phyloP scores from a whole-genome alignment of 352 stramenopile genomes.

The Thraustotheca clavata region DNA sequence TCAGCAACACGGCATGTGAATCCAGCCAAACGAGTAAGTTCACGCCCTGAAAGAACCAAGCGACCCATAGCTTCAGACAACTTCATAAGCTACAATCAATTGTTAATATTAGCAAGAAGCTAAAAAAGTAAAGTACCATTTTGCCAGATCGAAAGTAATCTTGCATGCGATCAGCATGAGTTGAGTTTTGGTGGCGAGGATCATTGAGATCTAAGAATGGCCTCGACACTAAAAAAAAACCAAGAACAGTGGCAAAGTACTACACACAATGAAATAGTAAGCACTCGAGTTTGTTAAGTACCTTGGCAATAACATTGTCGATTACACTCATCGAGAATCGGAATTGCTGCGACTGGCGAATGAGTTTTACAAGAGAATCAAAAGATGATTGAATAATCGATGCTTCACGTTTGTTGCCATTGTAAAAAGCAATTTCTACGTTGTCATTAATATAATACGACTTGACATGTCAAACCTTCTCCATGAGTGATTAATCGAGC shows the following conservation, averaged over 20 bases:
- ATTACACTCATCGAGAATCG: slow-evolving; percentile 73
- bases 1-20: slow-evolving; percentile 71
- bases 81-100: slow-evolving; percentile 37
- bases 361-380: slow-evolving; percentile 43
- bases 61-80: slow-evolving; percentile 76
- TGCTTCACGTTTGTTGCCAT: slow-evolving; percentile 80
- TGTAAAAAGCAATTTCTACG: slow-evolving; percentile 85
- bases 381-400: slow-evolving; percentile 68
- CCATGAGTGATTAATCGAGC: slow-evolving; percentile 81
- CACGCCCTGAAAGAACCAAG: slow-evolving; percentile 74
- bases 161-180: slow-evolving; percentile 73
- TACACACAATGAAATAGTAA: background rate
- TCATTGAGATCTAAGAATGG: slow-evolving; percentile 58
- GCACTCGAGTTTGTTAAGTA: background rate
- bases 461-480: too few relatives aligned
- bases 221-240: slow-evolving; percentile 66
- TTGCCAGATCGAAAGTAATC: slow-evolving; percentile 81
- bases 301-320: slow-evolving; percentile 80
- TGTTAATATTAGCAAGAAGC: background rate
- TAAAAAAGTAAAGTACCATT: slow-evolving; percentile 41
- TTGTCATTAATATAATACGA: background rate
- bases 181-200: slow-evolving; percentile 41
- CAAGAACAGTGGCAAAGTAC: slow-evolving; percentile 78
- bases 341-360: slow-evolving; percentile 76
- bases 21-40: slow-evolving; percentile 72